Conservation (phyloP, 192 early-diverging fungal genomes). For the Rhizoclosmatium globosum region DNA sequence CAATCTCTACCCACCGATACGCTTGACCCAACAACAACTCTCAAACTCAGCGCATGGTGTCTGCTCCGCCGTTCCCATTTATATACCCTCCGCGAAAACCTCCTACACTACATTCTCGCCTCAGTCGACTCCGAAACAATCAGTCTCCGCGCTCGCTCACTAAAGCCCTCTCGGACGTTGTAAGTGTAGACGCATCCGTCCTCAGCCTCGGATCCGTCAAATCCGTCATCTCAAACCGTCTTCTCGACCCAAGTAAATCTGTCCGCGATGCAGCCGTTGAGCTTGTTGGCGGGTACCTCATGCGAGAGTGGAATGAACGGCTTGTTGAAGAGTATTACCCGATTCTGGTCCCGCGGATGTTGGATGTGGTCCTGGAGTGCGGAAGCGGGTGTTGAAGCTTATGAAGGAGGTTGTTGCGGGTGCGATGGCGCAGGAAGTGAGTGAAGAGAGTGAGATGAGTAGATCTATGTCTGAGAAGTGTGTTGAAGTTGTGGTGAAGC, state of each 20-base stretch:
- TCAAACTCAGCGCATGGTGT: conserved; percentile 13
- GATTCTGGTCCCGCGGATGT: conserved; percentile 78
- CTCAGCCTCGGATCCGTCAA: conserved; percentile 71
- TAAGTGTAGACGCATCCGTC: conserved; percentile 69
- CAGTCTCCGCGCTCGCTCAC: conserved; percentile 75
- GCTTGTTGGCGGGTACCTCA: conserved; percentile 82
- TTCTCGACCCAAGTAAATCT: conserved; percentile 82
- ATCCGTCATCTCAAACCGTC: conserved; percentile 73
- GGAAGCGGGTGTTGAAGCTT: conserved; percentile 86
- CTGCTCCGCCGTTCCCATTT: conserved; percentile 14
- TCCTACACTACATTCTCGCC: conserved; percentile 70
- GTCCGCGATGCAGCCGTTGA: conserved; percentile 95
- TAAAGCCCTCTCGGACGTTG: conserved; percentile 83
- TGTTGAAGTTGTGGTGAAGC: conserved; percentile 43
- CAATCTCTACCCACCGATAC: not conserved
- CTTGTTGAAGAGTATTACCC: conserved; percentile 82
- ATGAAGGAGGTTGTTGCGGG: conserved; percentile 74
- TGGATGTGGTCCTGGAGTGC: conserved; percentile 88
- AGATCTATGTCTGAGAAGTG: conserved; percentile 7
- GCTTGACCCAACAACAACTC: not conserved
- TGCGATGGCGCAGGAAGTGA: not conserved
- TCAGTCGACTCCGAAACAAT: conserved; percentile 73
- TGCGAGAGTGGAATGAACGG: conserved; percentile 58
- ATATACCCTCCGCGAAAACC: conserved; percentile 15
- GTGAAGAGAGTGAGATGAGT: not conserved